Evolutionary conservation across 2,329 filamentous ascomycete genomes (phyloP).

Genomic region (Trematosphaeria pertusa): DNA sequence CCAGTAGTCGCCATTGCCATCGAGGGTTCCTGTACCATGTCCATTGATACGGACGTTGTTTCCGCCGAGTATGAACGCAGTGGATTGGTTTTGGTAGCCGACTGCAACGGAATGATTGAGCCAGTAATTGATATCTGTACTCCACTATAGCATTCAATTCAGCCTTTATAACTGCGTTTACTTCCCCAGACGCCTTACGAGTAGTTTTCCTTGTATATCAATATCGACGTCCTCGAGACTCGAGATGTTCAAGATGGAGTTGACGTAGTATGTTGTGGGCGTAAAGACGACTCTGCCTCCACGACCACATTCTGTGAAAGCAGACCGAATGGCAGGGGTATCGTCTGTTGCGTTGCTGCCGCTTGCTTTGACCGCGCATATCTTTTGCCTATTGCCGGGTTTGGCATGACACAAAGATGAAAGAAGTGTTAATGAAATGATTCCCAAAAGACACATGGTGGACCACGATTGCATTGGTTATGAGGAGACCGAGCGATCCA

Average conservation of each 20-base stretch:
- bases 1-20: constrained; percentile 68
- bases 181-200: too few species aligned
- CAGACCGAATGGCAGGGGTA: constrained; percentile 33
- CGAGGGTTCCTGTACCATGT: constrained; percentile 59
- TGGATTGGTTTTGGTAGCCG: constrained; percentile 44
- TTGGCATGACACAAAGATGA: too few species aligned
- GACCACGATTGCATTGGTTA: too few species aligned
- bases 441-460: too few species aligned
- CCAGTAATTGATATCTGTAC: constrained; percentile 25
- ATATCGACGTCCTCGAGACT: constrained; percentile 33
- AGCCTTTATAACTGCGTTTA: too few species aligned
- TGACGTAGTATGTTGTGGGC: constrained; percentile 31
- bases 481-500: too few species aligned
- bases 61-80: constrained; percentile 53
- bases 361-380: constrained; percentile 22
- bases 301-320: constrained; percentile 29
- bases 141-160: too few species aligned
- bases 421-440: too few species aligned
- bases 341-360: constrained; percentile 31
- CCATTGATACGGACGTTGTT: constrained; percentile 59
- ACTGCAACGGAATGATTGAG: constrained; percentile 34
- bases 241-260: constrained; percentile 29
- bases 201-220: constrained; percentile 31
- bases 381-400: too few species aligned
- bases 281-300: constrained; percentile 31